Percentiles rank a stretch among this genome's conserved stretches.
phyloP scores from a whole-genome alignment of 352 stramenopile species.

The Phytophthora europaea region DNA sequence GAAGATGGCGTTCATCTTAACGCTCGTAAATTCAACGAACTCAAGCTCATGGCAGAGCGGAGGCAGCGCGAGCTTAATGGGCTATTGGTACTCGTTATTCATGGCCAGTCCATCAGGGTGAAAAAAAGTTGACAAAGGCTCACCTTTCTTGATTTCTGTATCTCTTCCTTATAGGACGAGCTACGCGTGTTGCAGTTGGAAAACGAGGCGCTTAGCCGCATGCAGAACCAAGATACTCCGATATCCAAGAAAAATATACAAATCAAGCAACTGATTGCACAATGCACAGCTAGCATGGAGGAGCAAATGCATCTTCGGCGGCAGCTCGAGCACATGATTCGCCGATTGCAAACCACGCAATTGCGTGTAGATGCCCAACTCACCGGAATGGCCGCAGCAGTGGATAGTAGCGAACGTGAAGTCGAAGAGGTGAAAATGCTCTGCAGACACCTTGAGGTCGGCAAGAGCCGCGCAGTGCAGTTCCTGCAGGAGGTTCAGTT shows the following conservation, averaged over 20 bases:
- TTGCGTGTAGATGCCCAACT: conserved; percentile 78
- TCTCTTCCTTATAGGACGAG: conserved; percentile 59
- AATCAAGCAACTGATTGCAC: conserved; percentile 77
- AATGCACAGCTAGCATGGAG: conserved; percentile 79
- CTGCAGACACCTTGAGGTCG: conserved; percentile 81
- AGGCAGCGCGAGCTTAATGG: conserved; percentile 72
- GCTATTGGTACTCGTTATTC: conserved; percentile 50
- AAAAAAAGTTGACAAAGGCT: background rate
- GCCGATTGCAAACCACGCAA: conserved; percentile 78
- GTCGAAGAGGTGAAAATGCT: conserved; percentile 79
- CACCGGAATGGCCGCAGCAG: conserved; percentile 68
- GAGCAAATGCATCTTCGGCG: conserved; percentile 80
- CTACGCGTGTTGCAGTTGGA: conserved; percentile 75
- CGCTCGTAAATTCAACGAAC: conserved; percentile 84
- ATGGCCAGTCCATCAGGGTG: background rate
- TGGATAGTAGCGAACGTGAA: conserved; percentile 74
- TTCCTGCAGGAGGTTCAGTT: conserved; percentile 86
- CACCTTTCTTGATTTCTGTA: background rate
- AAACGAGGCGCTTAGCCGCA: conserved; percentile 69
- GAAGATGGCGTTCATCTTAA: conserved; percentile 81
- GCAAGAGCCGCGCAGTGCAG: conserved; percentile 75
- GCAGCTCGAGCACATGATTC: conserved; percentile 87
- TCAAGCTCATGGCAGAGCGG: conserved; percentile 72
- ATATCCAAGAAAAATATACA: conserved; percentile 75
- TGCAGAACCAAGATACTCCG: conserved; percentile 84